Conservation (phyloP, 768 basidiomycete genomes). For the Fomitopsis serialis region DNA sequence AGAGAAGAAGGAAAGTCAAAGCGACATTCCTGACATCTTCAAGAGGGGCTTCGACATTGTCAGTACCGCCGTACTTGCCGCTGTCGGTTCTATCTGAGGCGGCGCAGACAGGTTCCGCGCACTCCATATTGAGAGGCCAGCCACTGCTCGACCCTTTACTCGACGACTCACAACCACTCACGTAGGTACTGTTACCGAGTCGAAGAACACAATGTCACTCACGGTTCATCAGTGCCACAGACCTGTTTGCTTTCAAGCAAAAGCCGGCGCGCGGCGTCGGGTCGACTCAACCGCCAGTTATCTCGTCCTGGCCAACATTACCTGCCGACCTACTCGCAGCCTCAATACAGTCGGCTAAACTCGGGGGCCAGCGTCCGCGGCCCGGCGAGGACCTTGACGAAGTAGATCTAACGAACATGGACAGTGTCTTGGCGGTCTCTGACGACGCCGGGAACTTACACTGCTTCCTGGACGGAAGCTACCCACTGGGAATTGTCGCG, state of each 20-base stretch:
- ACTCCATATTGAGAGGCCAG: conserved; percentile 60
- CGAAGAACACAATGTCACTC: not conserved
- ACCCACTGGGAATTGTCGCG: conserved; percentile 54
- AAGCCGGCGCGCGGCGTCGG: conserved; percentile 47
- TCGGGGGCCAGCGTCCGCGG: conserved; percentile 23
- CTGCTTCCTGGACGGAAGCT: conserved; percentile 72
- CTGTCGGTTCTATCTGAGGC: not conserved
- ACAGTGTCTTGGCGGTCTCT: conserved; percentile 56
- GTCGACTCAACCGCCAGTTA: conserved; percentile 48
- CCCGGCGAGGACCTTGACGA: conserved; percentile 35
- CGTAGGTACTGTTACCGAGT: conserved; percentile 38
- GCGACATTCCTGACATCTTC: conserved; percentile 71
- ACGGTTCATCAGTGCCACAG: conserved; percentile 50
- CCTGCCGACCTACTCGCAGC: conserved; percentile 48
- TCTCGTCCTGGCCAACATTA: conserved; percentile 67
- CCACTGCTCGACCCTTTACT: conserved; percentile 69
- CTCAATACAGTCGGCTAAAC: conserved; percentile 48
- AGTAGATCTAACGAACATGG: conserved; percentile 44
- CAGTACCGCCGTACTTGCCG: conserved; percentile 17
- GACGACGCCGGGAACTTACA: conserved; percentile 56
- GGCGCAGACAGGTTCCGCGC: conserved; percentile 68
- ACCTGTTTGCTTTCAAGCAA: conserved; percentile 78
- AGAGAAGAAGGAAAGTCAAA: conserved; percentile 31
- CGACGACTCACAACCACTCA: conserved; percentile 60
- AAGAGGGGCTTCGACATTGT: conserved; percentile 62